Evolutionary conservation across 2,329 filamentous ascomycete genomes (phyloP), one percentile per base, ranked within the genome.

Genomic region (Cladosporium austrohemisphaericum): DNA sequence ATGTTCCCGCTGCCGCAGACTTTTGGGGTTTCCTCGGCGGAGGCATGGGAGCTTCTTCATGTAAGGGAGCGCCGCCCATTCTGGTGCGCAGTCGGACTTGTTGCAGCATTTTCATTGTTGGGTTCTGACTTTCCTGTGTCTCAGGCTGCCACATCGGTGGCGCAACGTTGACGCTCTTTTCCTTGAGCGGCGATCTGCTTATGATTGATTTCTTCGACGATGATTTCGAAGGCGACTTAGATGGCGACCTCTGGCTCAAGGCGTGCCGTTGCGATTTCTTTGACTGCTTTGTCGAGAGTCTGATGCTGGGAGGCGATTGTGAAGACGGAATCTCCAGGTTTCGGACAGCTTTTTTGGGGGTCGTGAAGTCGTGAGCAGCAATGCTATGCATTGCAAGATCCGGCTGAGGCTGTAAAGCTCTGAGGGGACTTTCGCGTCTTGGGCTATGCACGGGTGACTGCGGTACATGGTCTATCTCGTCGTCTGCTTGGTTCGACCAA

Each of bases 271-370:
- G 22, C 11, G 44, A 38, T 18, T 23, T 47, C 13, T 28, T 14
- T 4, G 51, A 50, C 13, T 44, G 40, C n/a, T 38, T 50, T 5
- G 52, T 41, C 4, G 57, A 57, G 14, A 52, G 25, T 29, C 51
- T 52, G 18, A 47, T 48, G 31, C 56, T 58, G 5, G 53, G 51
- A 5, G 57, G 56, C 20, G 54, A 55, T 33, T 57, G 57, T n/a
- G 57, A 59, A 10, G 57, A 58, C 8, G 57, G 55, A 13, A 59
- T 49, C 20, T 56, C 52, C n/a, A 52, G 38, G 2, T 40, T 50
- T 2, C 43, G 26, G 8, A 5, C 26, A 7, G 29, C 23, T 14
- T 52, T 56, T 13, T 36, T 44, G 2, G 57, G 57, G 5, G 57
- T 59, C 1, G 33, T 47, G 13, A 47, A 47, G 13, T 47, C 44